These are phyloP conservation scores for Termitomyces sp. DNA, from an alignment of 768 basidiomycete species.

Conservation along the genomic window DNA sequence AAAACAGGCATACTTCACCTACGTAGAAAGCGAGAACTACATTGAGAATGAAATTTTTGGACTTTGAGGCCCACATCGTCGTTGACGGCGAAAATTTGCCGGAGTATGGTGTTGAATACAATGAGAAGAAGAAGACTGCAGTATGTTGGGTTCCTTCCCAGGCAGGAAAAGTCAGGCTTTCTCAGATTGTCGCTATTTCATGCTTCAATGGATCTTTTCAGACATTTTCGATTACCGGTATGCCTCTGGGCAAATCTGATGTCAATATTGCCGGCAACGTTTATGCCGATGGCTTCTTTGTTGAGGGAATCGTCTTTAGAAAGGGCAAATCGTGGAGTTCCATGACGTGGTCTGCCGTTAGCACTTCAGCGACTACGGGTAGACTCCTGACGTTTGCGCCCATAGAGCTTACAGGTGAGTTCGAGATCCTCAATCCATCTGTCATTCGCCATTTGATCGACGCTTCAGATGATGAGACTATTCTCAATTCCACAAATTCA, in stretches of 20 bases:
- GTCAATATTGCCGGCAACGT: background rate
- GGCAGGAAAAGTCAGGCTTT: conserved; percentile 14
- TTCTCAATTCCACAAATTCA: background rate
- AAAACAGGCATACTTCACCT: background rate
- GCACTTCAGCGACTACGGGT: background rate
- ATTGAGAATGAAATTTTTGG: background rate
- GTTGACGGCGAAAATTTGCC: conserved; percentile 10
- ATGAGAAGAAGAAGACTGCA: conserved; percentile 4
- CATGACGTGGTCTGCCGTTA: background rate
- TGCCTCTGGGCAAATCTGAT: background rate
- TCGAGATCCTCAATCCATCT: background rate
- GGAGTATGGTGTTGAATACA: conserved; percentile 9
- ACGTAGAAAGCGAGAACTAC: background rate
- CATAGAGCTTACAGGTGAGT: conserved; percentile 7
- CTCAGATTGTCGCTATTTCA: too few relatives aligned
- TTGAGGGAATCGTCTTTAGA: background rate
- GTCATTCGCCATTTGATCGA: background rate
- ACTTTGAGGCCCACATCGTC: conserved; percentile 9
- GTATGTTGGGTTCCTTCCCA: conserved; percentile 18
- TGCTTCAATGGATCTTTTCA: background rate
- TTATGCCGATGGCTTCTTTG: background rate
- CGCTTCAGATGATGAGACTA: conserved; percentile 3
- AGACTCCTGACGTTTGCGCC: conserved; percentile 1
- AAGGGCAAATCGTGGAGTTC: background rate
- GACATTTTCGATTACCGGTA: background rate